Percentiles rank a stretch among this genome's conserved stretches.
These are phyloP conservation scores for Aspergillus udagawae DNA, from an alignment of 2,329 filamentous ascomycete genomes.

Conservation along the genomic window DNA sequence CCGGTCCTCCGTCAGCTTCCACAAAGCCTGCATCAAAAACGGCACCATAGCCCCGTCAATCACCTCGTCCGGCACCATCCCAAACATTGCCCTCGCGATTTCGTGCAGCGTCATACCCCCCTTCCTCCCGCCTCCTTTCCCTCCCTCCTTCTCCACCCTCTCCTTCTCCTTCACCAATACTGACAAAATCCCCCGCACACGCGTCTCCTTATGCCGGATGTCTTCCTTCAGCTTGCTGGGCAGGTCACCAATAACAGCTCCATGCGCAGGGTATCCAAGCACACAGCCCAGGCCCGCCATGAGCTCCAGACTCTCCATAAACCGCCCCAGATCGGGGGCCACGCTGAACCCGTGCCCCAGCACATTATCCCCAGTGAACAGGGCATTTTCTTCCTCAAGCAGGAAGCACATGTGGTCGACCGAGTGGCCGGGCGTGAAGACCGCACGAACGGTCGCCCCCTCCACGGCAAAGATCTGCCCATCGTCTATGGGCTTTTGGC, in stretches of 20 bases:
- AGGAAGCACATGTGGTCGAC: constrained; percentile 72
- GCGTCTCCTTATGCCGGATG: constrained; percentile 2
- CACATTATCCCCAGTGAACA: constrained; percentile 80
- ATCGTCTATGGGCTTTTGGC: constrained; percentile 33
- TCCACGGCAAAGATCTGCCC: constrained; percentile 37
- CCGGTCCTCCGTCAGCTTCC: background rate
- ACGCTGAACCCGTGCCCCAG: constrained; percentile 55
- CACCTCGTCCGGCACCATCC: too few relatives aligned
- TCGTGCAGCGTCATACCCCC: constrained; percentile 4
- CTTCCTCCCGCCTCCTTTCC: too few relatives aligned
- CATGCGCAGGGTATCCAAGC: constrained; percentile 46
- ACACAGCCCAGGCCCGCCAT: constrained; percentile 35
- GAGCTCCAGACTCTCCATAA: constrained; percentile 31
- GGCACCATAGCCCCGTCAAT: too few relatives aligned
- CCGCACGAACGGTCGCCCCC: constrained; percentile 37
- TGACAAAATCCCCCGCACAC: background rate
- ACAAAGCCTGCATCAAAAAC: background rate
- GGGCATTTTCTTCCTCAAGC: constrained; percentile 65
- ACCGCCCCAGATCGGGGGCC: constrained; percentile 38
- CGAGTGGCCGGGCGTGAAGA: constrained; percentile 64
- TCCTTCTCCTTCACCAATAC: background rate
- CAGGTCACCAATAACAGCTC: constrained; percentile 19
- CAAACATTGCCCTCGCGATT: too few relatives aligned
- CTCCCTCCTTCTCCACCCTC: too few relatives aligned
- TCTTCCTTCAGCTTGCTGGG: background rate